Conservation (phyloP, 1,139 yeast genomes). For the Hansenula lynferdii region DNA sequence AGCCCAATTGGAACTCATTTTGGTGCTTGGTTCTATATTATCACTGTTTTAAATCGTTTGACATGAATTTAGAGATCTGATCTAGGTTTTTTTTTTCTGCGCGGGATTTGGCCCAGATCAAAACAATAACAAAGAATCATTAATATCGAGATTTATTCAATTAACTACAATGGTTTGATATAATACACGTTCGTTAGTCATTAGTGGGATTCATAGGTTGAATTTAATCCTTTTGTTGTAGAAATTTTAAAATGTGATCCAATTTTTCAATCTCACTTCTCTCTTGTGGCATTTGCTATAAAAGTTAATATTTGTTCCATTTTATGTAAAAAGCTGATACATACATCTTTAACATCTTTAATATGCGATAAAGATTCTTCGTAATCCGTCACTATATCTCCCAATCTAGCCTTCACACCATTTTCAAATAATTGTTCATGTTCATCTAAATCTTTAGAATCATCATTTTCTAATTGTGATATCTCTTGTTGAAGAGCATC, state of each 20-base stretch:
- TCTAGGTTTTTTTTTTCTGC: not conserved
- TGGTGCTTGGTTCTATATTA: too few species aligned
- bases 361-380: conserved; percentile 15
- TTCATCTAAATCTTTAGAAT: conserved; percentile 8
- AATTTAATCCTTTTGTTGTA: conserved; percentile 8
- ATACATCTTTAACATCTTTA: conserved; percentile 19
- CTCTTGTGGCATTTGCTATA: conserved; percentile 16
- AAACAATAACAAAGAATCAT: too few species aligned
- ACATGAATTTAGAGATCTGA: too few species aligned
- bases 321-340: conserved; percentile 1
- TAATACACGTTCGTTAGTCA: too few species aligned
- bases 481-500: not conserved
- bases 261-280: conserved; percentile 16
- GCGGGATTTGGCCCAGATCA: too few species aligned
- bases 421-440: conserved; percentile 10
- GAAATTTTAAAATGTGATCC: conserved; percentile 16
- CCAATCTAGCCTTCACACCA: conserved; percentile 7
- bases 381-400: conserved; percentile 13
- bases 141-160: too few species aligned
- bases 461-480: conserved; percentile 8
- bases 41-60: not conserved
- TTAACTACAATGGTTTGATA: too few species aligned
- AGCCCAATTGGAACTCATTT: not conserved
- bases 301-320: not conserved
- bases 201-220: too few species aligned